Evolutionary conservation across 2,329 filamentous ascomycete genomes (phyloP), one percentile per base, ranked within the genome.

Genomic region (Aschersonia sp.): DNA sequence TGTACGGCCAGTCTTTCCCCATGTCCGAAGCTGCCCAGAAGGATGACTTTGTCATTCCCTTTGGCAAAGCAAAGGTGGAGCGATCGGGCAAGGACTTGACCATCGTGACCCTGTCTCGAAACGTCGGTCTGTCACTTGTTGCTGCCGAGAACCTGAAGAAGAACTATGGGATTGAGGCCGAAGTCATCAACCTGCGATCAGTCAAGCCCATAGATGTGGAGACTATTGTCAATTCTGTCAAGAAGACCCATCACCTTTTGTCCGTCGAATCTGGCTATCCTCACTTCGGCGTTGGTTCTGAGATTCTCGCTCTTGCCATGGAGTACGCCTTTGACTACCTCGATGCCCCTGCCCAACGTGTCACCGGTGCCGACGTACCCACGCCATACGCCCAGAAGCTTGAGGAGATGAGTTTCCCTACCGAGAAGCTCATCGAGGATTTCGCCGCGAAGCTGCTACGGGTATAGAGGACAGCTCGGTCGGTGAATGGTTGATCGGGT

Each of bases 51-150:
- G 91, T 98, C 59, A 70, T 98, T 58, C 92, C 92, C 56, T 89
- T 98, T 65, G 92, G 92, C 67, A 98, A 98, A 77, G 92, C 92
- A 69, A 98, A 98, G 82, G 86, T 98, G 63, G 92, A 98, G 77
- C 89, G 92, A 61, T 74, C 82, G 52, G 92, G 92, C 68, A 96
- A 91, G 73, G 92, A 98, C 66, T 72, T 98, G 57, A 98, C 92
- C 62, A 87, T 98, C 53, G 91, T 98, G 54, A 84, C 89, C 46
- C 78, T 96, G 52, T 97, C 92, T 55, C 89, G 92, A 65, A 95
- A 87, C 66, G 92, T 98, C 54, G 92, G 92, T 55, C 91, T 94
- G 71, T 85, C 85, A 54, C 77, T 98, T 51, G 73, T 81, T 46
- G 92, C 91, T 49, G 92, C 92, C 55, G 87, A 95, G 70, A 77